phyloP scores from a whole-genome alignment of 441 rosid species.

The Cnidoscolus chayamansa region DNA sequence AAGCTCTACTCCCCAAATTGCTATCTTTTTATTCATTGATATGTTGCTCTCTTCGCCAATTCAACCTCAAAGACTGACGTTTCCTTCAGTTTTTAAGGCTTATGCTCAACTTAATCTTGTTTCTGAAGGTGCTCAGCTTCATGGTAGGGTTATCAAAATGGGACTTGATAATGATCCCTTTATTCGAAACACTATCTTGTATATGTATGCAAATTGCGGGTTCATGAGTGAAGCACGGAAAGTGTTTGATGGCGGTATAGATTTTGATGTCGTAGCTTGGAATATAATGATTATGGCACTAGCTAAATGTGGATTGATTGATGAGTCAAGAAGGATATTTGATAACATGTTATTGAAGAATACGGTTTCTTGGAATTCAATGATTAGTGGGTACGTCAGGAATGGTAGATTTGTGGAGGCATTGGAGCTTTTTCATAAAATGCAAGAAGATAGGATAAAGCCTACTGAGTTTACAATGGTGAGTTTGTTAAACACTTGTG shows the following conservation, averaged over 20 bases:
- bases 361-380: slow-evolving; percentile 61
- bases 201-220: slow-evolving; percentile 64
- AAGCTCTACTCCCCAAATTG: slow-evolving; percentile 53
- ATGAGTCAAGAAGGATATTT: slow-evolving; percentile 50
- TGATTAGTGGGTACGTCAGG: slow-evolving; percentile 73
- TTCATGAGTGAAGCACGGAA: slow-evolving; percentile 49
- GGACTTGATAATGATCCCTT: slow-evolving; percentile 61
- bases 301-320: slow-evolving; percentile 49
- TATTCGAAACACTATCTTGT: slow-evolving; percentile 49
- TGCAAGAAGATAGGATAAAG: slow-evolving; percentile 43
- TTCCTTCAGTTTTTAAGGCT: slow-evolving; percentile 80
- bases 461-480: slow-evolving; percentile 74
- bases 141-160: slow-evolving; percentile 58
- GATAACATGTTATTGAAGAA: slow-evolving; percentile 47
- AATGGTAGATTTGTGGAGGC: slow-evolving; percentile 56
- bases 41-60: slow-evolving; percentile 44
- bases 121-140: slow-evolving; percentile 58
- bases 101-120: slow-evolving; percentile 52
- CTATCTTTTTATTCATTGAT: slow-evolving; percentile 50
- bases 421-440: slow-evolving; percentile 51
- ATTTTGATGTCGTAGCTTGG: slow-evolving; percentile 61
- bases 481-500: slow-evolving; percentile 72
- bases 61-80: slow-evolving; percentile 64
- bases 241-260: slow-evolving; percentile 33
- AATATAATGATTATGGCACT: slow-evolving; percentile 68